These are phyloP conservation scores for Tricholoma bakamatsutake DNA, from an alignment of 768 basidiomycete species.

Conservation along the genomic window DNA sequence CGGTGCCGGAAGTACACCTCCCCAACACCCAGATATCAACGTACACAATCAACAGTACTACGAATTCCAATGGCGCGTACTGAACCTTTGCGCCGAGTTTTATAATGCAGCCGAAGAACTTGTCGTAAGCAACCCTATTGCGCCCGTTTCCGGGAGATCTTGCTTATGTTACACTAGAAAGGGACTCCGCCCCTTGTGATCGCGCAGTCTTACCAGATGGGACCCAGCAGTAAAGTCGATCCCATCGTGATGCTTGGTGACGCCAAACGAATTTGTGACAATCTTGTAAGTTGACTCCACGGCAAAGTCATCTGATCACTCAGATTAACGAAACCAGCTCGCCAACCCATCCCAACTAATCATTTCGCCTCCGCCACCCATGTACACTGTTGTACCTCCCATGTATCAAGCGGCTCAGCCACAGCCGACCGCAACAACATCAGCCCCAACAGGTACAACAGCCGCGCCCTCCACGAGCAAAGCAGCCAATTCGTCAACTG, in stretches of 20 bases:
- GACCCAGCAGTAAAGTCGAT: constrained; percentile 62
- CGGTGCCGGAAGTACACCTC: constrained; percentile 23
- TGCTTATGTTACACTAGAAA: constrained; percentile 33
- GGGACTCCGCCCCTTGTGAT: constrained; percentile 64
- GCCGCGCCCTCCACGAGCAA: constrained; percentile 23
- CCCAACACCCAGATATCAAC: constrained; percentile 44
- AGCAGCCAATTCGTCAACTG: constrained; percentile 31
- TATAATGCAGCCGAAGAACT: constrained; percentile 83
- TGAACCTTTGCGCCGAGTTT: constrained; percentile 81
- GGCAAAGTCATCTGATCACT: not conserved
- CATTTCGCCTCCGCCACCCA: constrained; percentile 56
- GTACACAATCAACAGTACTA: constrained; percentile 74
- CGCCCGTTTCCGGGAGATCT: constrained; percentile 7
- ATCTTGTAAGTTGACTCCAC: constrained; percentile 42
- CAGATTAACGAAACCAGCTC: constrained; percentile 37
- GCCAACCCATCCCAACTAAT: constrained; percentile 70
- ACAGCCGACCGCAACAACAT: constrained; percentile 20
- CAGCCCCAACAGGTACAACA: constrained; percentile 23
- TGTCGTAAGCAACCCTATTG: constrained; percentile 45
- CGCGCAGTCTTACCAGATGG: constrained; percentile 77
- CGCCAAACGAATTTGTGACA: constrained; percentile 74
- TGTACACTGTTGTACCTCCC: constrained; percentile 43
- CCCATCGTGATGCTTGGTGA: constrained; percentile 69
- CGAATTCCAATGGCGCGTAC: constrained; percentile 81
- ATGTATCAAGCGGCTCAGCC: constrained; percentile 29